Conservation (phyloP, 2,329 filamentous ascomycete species). For the Sphaerulina musiva region DNA sequence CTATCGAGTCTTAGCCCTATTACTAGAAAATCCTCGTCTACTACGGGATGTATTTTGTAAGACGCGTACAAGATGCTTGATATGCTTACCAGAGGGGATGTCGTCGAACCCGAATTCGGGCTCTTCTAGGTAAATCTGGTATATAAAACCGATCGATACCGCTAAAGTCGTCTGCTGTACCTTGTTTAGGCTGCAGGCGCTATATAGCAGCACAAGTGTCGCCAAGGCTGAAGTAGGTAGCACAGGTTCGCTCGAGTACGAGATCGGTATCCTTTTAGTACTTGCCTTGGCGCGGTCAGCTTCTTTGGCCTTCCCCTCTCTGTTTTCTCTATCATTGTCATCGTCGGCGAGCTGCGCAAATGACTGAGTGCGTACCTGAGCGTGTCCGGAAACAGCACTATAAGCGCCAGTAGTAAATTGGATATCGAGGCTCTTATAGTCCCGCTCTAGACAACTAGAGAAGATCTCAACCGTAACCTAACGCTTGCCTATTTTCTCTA, state of each 20-base stretch:
- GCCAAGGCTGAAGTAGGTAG: neutral
- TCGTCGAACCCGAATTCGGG: neutral
- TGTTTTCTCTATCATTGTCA: neutral
- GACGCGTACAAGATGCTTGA: neutral
- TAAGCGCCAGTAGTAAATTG: too few relatives aligned
- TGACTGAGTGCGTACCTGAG: neutral
- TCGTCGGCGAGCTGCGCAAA: neutral
- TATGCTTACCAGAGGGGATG: neutral
- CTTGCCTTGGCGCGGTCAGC: neutral
- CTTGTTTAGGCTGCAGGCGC: neutral
- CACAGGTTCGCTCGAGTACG: neutral
- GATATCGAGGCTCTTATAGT: too few relatives aligned
- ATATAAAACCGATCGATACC: slow-evolving; percentile 2
- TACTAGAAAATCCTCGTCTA: neutral
- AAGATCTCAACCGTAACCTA: too few relatives aligned
- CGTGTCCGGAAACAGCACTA: too few relatives aligned
- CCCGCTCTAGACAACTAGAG: too few relatives aligned
- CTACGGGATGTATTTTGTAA: neutral
- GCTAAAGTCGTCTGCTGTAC: neutral
- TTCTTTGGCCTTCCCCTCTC: neutral
- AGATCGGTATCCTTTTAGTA: neutral
- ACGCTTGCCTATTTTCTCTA: too few relatives aligned
- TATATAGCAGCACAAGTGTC: neutral
- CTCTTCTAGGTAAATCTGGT: neutral
- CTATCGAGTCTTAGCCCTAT: too few relatives aligned